These are phyloP conservation scores for Eimeria maxima DNA, from an alignment of 169 alveolate genomes.

Conservation along the genomic window DNA sequence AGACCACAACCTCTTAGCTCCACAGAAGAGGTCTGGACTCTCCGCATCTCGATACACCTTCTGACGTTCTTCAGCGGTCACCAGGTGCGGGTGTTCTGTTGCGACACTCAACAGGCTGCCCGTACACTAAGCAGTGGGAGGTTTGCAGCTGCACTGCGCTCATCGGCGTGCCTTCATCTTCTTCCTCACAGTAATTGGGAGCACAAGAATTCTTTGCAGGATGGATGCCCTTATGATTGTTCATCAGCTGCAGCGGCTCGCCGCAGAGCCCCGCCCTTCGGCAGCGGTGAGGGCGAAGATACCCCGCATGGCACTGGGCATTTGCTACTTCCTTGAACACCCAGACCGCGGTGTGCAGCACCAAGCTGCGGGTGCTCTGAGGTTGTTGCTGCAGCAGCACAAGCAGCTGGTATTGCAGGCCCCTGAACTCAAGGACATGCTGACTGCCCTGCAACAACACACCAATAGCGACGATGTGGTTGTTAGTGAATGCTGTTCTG, in stretches of 20 bases:
- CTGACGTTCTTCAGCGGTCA: neutral
- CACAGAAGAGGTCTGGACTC: neutral
- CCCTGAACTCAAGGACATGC: conserved; percentile 60
- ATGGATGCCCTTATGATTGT: conserved; percentile 82
- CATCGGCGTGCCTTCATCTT: neutral
- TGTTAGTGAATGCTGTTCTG: conserved; percentile 61
- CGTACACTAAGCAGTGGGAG: neutral
- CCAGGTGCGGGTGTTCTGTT: neutral
- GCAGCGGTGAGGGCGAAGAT: conserved; percentile 79
- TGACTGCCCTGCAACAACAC: conserved; percentile 61
- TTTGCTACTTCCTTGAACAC: conserved; percentile 80
- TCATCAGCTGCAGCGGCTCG: conserved; percentile 82
- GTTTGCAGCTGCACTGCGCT: neutral
- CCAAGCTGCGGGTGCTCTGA: conserved; percentile 78
- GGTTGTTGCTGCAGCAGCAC: conserved; percentile 53
- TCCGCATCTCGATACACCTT: neutral
- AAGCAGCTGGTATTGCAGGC: conserved; percentile 34
- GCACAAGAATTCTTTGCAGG: neutral
- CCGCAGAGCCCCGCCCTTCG: conserved; percentile 76
- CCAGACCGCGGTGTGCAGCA: conserved; percentile 82
- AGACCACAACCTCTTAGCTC: neutral
- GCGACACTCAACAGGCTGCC: neutral
- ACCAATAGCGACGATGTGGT: conserved; percentile 53
- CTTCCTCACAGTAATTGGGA: neutral
- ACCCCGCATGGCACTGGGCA: conserved; percentile 77